These are phyloP conservation scores for Davidsoniella neocaledoniae DNA, from an alignment of 2,329 filamentous ascomycete species.

Conservation along the genomic window DNA sequence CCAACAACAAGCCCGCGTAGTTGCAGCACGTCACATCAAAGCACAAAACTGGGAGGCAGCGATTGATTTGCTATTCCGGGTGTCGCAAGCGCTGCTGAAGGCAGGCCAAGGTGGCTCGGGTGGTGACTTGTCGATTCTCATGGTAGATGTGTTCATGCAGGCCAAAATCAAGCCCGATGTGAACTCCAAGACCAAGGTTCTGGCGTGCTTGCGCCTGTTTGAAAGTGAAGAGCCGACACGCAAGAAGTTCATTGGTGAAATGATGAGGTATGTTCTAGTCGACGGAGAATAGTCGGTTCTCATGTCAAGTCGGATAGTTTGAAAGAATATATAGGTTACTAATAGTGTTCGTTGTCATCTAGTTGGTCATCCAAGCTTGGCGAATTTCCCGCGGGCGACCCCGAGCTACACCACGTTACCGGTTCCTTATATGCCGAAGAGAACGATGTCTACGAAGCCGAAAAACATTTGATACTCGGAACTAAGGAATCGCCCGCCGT, in stretches of 20 bases:
- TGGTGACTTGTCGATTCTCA: slow-evolving; percentile 71
- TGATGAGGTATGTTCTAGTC: slow-evolving; percentile 44
- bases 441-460: slow-evolving; percentile 82
- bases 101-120: slow-evolving; percentile 89
- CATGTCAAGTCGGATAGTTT: neutral
- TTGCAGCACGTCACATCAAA: slow-evolving; percentile 87
- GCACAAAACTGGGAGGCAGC: slow-evolving; percentile 68
- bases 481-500: slow-evolving; percentile 75
- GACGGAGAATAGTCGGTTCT: neutral
- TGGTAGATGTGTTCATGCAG: slow-evolving; percentile 84
- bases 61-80: slow-evolving; percentile 69
- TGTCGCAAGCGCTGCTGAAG: slow-evolving; percentile 70
- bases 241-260: slow-evolving; percentile 81
- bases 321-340: neutral
- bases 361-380: slow-evolving; percentile 73
- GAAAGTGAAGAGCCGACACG: slow-evolving; percentile 69
- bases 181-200: slow-evolving; percentile 54
- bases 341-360: neutral
- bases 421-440: slow-evolving; percentile 85
- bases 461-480: slow-evolving; percentile 74
- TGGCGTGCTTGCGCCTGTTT: slow-evolving; percentile 69
- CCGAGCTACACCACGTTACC: slow-evolving; percentile 83
- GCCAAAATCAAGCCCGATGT: slow-evolving; percentile 63
- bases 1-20: slow-evolving; percentile 92
- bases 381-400: slow-evolving; percentile 78